Evolutionary conservation across 768 basidiomycete species (phyloP).

Genomic region (Amanita muscaria): DNA sequence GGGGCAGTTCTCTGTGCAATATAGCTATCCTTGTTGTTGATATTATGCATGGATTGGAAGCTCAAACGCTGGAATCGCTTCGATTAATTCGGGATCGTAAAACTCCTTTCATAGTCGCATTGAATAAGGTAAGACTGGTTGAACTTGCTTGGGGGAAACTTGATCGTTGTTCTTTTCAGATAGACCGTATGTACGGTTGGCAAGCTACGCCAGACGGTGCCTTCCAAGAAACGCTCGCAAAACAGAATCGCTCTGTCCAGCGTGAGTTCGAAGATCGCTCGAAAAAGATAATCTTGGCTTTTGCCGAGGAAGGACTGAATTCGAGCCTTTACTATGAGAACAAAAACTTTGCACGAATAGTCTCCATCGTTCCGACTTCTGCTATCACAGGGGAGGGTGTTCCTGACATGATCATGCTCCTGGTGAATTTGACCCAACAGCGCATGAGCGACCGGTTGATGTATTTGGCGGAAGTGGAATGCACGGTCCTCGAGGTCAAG

Average conservation of each 20-base stretch:
- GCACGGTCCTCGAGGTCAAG: conserved; percentile 98
- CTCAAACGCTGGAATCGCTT: conserved; percentile 95
- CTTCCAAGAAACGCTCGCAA: conserved; percentile 83
- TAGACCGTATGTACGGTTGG: conserved; percentile 98
- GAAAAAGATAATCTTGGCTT: conserved; percentile 78
- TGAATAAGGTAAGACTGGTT: conserved; percentile 69
- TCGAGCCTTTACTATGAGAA: conserved; percentile 95
- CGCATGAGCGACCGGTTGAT: conserved; percentile 96
- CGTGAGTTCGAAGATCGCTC: conserved; percentile 91
- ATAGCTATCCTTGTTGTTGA: conserved; percentile 98
- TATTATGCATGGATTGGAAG: conserved; percentile 98
- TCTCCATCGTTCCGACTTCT: conserved; percentile 95
- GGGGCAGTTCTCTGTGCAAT: conserved; percentile 96
- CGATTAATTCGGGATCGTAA: conserved; percentile 86
- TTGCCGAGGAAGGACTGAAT: conserved; percentile 97
- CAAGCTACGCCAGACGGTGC: conserved; percentile 83
- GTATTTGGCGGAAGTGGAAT: conserved; percentile 96
- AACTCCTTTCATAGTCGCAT: conserved; percentile 96
- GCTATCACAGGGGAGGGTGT: conserved; percentile 97
- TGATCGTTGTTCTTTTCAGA: conserved; percentile 35
- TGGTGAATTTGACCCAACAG: conserved; percentile 95
- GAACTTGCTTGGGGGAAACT: conserved; percentile 1
- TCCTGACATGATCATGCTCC: conserved; percentile 98
- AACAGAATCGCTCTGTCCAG: conserved; percentile 70
- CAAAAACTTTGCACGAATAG: conserved; percentile 88